A percentile compares a stretch with the other conserved stretches of the same genome.
Evolutionary conservation across 495 filamentous ascomycete genomes (phyloP).

Genomic region (Hypoxylon trugodes): DNA sequence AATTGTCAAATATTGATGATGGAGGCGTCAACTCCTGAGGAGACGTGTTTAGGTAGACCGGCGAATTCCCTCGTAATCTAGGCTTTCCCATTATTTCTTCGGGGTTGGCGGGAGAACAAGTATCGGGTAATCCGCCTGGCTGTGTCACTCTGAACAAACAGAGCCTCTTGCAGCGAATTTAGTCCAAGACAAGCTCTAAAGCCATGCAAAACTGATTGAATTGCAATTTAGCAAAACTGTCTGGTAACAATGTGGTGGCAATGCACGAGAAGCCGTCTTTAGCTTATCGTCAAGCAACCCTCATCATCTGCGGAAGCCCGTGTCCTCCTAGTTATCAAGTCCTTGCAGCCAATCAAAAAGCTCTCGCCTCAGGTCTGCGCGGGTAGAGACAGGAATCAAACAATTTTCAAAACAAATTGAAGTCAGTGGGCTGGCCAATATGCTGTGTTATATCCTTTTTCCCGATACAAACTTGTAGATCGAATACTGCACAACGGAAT

Average conservation of each 20-base stretch:
- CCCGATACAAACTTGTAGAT: conserved; percentile 17
- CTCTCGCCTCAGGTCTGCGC: conserved; percentile 8
- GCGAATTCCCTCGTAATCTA: conserved; percentile 53
- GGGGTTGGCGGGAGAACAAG: conserved; percentile 16
- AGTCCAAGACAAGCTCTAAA: conserved; percentile 30
- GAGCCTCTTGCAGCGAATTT: conserved; percentile 37
- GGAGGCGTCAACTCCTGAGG: conserved; percentile 50
- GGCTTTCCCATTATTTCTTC: conserved; percentile 56
- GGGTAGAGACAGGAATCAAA: conserved; percentile 36
- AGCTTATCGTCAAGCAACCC: conserved; percentile 29
- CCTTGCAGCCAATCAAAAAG: conserved; percentile 28
- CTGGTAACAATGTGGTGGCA: conserved; percentile 25
- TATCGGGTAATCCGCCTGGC: conserved; percentile 38
- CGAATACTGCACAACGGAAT: neutral
- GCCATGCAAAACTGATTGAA: conserved; percentile 27
- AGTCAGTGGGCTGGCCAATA: conserved; percentile 16
- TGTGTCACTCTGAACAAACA: conserved; percentile 38
- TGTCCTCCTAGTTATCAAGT: conserved; percentile 15
- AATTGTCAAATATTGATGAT: conserved; percentile 51
- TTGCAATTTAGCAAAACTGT: conserved; percentile 33
- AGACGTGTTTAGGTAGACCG: conserved; percentile 49
- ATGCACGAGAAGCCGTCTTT: conserved; percentile 23
- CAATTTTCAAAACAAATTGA: conserved; percentile 25
- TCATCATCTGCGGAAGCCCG: conserved; percentile 37
- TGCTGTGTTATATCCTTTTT: conserved; percentile 12